A percentile compares a stretch with the other conserved stretches of the same genome.
Evolutionary conservation across 257 asterid genomes (phyloP).

Genomic region (Ilex aquifolium): DNA sequence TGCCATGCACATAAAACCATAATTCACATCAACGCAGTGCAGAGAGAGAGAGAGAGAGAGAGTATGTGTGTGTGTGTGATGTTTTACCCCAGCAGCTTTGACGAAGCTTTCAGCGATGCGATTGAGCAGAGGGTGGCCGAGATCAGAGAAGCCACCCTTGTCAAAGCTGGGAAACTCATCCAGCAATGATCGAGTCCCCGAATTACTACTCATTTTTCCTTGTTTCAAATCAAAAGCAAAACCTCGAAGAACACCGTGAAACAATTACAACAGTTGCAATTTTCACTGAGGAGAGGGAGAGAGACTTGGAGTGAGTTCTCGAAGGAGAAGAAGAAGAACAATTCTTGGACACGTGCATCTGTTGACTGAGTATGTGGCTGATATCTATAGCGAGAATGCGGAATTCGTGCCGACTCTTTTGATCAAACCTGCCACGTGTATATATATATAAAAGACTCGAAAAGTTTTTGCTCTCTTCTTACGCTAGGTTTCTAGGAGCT

Average conservation of each 20-base stretch:
- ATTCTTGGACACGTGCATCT: constrained; percentile 29
- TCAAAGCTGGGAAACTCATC: constrained; percentile 64
- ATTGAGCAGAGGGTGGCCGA: constrained; percentile 86
- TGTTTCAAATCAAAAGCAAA: background rate
- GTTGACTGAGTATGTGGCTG: constrained; percentile 18
- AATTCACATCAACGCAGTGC: no score
- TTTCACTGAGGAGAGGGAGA: background rate
- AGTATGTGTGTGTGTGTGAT: no score
- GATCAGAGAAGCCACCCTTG: constrained; percentile 50
- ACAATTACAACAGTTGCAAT: no score
- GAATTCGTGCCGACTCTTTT: constrained; percentile 17
- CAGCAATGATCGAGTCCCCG: constrained; percentile 56
- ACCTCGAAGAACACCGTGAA: no score
- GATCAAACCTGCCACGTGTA: no score
- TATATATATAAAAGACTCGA: no score
- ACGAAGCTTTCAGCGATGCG: constrained; percentile 79
- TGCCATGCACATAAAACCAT: constrained; percentile 18
- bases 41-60: no score
- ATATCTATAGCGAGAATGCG: constrained; percentile 8
- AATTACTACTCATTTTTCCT: constrained; percentile 38
- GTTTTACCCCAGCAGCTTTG: constrained; percentile 72
- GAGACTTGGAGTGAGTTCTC: background rate
- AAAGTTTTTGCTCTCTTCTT: no score
- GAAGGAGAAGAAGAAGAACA: background rate
- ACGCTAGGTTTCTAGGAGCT: no score